A percentile compares a stretch with the other conserved stretches of the same genome.
These are phyloP conservation scores for Trametes coccinea DNA, from an alignment of 768 basidiomycete genomes.

Conservation along the genomic window DNA sequence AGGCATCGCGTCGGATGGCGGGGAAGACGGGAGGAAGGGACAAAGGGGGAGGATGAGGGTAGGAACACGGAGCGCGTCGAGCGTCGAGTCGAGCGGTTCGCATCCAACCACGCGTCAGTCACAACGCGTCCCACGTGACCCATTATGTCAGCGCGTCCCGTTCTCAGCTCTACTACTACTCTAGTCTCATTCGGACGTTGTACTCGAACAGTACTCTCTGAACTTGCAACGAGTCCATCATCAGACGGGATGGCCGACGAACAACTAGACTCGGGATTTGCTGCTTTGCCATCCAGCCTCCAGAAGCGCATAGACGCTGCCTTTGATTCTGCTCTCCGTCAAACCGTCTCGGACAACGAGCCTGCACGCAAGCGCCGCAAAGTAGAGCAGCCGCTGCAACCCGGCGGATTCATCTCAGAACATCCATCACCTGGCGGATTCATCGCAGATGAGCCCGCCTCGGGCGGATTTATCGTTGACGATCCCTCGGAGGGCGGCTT, in stretches of 20 bases:
- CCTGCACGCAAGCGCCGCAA: conserved; percentile 23
- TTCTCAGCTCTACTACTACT: too few species aligned
- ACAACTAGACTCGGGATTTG: conserved; percentile 34
- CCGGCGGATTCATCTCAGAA: conserved; percentile 24
- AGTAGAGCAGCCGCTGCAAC: not conserved
- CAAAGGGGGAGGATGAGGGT: not conserved
- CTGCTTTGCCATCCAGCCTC: conserved; percentile 41
- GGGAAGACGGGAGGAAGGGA: not conserved
- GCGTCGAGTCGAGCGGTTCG: not conserved
- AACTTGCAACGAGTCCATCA: not conserved
- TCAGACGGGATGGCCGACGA: conserved; percentile 17
- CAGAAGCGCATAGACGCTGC: conserved; percentile 53
- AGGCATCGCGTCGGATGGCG: conserved; percentile 12
- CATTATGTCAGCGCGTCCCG: conserved; percentile 7
- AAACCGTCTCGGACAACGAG: conserved; percentile 2
- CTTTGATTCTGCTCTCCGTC: conserved; percentile 39
- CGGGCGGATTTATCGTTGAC: conserved; percentile 36
- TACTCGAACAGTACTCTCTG: too few species aligned
- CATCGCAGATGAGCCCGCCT: conserved; percentile 13
- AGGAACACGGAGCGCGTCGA: too few species aligned
- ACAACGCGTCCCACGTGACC: conserved; percentile 24
- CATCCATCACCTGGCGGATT: conserved; percentile 19
- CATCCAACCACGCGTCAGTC: conserved; percentile 21
- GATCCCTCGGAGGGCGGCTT: conserved; percentile 17
- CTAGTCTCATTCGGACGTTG: too few species aligned